A percentile compares a stretch with the other conserved stretches of the same genome.
These are phyloP conservation scores for Pleurotus salmoneostramineus DNA, from an alignment of 768 basidiomycete genomes.

Conservation along the genomic window DNA sequence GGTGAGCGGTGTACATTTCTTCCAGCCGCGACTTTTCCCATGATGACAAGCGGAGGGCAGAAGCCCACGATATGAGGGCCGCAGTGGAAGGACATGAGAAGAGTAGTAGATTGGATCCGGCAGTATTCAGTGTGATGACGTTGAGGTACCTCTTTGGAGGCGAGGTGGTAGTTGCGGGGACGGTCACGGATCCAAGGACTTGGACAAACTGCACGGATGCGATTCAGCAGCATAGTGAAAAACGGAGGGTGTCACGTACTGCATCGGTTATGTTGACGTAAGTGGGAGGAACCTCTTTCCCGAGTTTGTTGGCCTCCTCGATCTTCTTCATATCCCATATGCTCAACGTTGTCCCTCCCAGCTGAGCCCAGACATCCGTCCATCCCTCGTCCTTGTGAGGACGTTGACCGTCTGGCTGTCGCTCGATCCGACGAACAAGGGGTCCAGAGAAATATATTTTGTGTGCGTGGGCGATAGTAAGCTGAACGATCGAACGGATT, in stretches of 20 bases:
- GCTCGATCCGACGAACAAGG: slow-evolving; percentile 71
- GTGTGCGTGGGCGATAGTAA: slow-evolving; percentile 73
- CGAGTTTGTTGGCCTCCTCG: slow-evolving; percentile 76
- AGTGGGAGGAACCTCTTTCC: slow-evolving; percentile 78
- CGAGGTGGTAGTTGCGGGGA: slow-evolving; percentile 45
- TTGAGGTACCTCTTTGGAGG: slow-evolving; percentile 63
- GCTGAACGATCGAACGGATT: slow-evolving; percentile 73
- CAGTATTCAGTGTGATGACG: slow-evolving; percentile 90
- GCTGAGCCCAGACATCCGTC: slow-evolving; percentile 86
- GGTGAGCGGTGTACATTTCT: slow-evolving; percentile 96
- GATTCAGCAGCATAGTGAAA: slow-evolving; percentile 5
- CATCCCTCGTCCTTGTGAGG: slow-evolving; percentile 74
- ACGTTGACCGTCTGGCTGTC: slow-evolving; percentile 70
- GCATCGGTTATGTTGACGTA: slow-evolving; percentile 90
- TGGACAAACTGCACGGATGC: slow-evolving; percentile 59
- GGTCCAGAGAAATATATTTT: slow-evolving; percentile 89
- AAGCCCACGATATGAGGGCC: slow-evolving; percentile 83
- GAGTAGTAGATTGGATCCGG: slow-evolving; percentile 84
- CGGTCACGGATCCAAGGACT: slow-evolving; percentile 71
- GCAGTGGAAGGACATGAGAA: slow-evolving; percentile 79
- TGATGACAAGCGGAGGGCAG: slow-evolving; percentile 81
- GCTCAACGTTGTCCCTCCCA: slow-evolving; percentile 85
- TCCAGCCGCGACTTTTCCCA: slow-evolving; percentile 96
- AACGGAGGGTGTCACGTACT: slow-evolving; percentile 40
- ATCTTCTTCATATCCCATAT: slow-evolving; percentile 91